phyloP scores from a whole-genome alignment of 2,329 filamentous ascomycete species.

The Geosmithia putterillii region DNA sequence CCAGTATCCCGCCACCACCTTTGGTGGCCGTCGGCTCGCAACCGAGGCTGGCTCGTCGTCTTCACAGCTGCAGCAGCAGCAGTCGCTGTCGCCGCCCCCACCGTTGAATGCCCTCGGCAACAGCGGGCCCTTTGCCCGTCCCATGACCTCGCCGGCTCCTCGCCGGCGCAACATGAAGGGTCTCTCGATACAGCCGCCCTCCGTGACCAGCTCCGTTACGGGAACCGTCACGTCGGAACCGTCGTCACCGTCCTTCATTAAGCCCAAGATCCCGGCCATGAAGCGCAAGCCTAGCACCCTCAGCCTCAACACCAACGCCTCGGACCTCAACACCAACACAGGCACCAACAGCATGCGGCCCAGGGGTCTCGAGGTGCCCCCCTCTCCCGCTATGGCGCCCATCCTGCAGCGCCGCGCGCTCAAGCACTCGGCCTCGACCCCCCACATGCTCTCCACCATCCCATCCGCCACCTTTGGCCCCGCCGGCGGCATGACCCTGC shows the following conservation, averaged over 20 bases:
- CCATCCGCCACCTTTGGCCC: conserved; percentile 49
- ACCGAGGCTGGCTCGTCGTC: conserved; percentile 18
- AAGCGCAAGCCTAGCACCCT: conserved; percentile 68
- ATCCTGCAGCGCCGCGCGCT: conserved; percentile 50
- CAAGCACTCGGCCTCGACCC: conserved; percentile 57
- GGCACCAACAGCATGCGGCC: too few species aligned
- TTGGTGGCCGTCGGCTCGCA: conserved; percentile 24
- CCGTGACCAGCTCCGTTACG: conserved; percentile 31
- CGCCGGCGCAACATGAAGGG: conserved; percentile 75
- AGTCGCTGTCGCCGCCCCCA: conserved; percentile 18
- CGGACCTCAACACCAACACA: conserved; percentile 39
- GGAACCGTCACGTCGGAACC: conserved; percentile 49
- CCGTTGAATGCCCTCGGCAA: background rate
- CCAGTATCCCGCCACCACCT: conserved; percentile 52
- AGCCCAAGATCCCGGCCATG: conserved; percentile 59
- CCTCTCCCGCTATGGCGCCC: conserved; percentile 41
- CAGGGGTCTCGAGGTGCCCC: conserved; percentile 35
- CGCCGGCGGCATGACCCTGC: conserved; percentile 50
- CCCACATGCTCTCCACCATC: conserved; percentile 49
- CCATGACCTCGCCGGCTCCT: conserved; percentile 57
- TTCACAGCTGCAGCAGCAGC: conserved; percentile 19
- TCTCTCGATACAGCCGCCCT: conserved; percentile 61
- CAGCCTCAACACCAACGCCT: conserved; percentile 60
- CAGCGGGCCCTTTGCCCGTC: conserved; percentile 30
- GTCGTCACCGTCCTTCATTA: conserved; percentile 66